Evolutionary conservation across 495 filamentous ascomycete genomes (phyloP), one percentile per base, ranked within the genome.

Genomic region (Parathielavia hyrcaniae): DNA sequence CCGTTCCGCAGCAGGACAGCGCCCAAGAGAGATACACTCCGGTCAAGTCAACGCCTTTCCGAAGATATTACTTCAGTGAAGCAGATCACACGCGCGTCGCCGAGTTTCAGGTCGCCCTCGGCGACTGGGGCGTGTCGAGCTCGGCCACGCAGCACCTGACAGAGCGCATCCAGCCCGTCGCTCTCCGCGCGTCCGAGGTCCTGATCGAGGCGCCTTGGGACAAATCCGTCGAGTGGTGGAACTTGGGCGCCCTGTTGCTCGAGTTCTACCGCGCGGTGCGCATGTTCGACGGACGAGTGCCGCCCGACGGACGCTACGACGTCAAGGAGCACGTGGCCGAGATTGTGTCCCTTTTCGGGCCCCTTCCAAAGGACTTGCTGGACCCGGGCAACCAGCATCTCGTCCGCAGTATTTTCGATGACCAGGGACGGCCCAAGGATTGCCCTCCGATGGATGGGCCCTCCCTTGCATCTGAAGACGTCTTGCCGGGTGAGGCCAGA

Each of bases 91-190:
- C 14, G 19, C 32, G 39, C 0, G 26, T 58, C 0, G 44, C 49
- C 39, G 17, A 64, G 30, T 56, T 65, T 12, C 52, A 60, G 43
- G 60, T 67, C 38, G 53, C 61, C 9, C 61, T 71, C 0, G 62
- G 62, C 39, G 70, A 72, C 48, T 72, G 68, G 67, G 63, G 59
- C 9, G 60, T 70, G 0, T 35, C 70, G 1, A 71, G 69, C 48
- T 70, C 59, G 57, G 52, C 55, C 5, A 46, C 17, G 1, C 63
- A 64, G 36, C 68, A 68, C 35, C 67, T 71, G 3, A 62, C 47
- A 3, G 62, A 69, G 44, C 54, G 44, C 23, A 72, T 71, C 57
- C 65, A 73, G 26, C 63, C 69, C 23, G 56, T 70, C 13, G 45
- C 57, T 6, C 64, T 71, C 4, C 60, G 67, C 3, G 53, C 69